Evolutionary conservation across 306 rosid species (phyloP), one percentile per base, ranked within the genome.

Genomic region (Quercus variabilis): DNA sequence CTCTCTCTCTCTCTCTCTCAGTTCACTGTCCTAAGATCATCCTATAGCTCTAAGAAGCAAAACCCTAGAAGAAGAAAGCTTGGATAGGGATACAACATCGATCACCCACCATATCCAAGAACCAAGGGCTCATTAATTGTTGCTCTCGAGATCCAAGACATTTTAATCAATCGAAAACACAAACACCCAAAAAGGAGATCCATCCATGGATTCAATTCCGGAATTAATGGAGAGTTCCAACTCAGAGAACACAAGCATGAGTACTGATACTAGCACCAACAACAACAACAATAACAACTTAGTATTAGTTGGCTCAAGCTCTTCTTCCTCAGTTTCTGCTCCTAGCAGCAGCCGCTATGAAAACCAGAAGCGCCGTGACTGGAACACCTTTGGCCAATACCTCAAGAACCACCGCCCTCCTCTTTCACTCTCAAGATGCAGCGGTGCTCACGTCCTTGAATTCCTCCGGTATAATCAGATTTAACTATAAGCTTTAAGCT

Each of bases 381-480:
- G 98, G 99, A 93, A 96, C 88, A 93, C 99, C 76, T 96, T 96
- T 81, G 94, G 97, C 2, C 98, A 93, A 79, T 96, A 93, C 84
- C 96, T 96, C 57, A 96, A 87, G 79, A 96, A 96, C 60, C 99
- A 93, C 88, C 85, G 99, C 0, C 99, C 99, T 5, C 99, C 99
- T 54, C 94, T 96, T 6, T 86, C 98, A 21, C 98, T 96, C 35
- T 88, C 97, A 14, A 84, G 99, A 72, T 96, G 99, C 78, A 96
- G 99, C 56, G 99, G 98, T 26, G 99, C 99, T 38, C 97, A 96
- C 57, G 99, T 96, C 8, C 98, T 96, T 69, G 99, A 96, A 81
- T 96, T 96, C 73, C 98, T 96, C 73, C 80, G 99, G 71, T 87
- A 64, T 6, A 11, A 31, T 49, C 12, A 41, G 46, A 41, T 41